Evolutionary conservation across 2,329 filamentous ascomycete genomes (phyloP).

Genomic region (Didymella sp.): DNA sequence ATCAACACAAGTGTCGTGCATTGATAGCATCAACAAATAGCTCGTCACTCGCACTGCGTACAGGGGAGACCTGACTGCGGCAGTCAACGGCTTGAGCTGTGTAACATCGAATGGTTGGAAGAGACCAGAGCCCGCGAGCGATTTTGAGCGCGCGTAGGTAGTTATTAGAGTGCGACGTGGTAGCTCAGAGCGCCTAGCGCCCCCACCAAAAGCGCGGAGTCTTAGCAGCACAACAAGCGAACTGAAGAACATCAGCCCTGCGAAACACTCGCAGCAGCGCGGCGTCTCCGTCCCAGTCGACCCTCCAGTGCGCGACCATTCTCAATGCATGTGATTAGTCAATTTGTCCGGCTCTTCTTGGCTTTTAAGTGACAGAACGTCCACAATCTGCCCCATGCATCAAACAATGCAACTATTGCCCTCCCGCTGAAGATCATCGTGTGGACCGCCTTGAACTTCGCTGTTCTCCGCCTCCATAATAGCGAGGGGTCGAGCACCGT

Average conservation of each 20-base stretch:
- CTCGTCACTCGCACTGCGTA: neutral
- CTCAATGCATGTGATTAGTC: slow-evolving; percentile 7
- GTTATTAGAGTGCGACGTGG: neutral
- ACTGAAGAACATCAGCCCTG: slow-evolving; percentile 13
- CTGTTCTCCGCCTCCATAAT: neutral
- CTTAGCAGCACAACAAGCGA: slow-evolving; percentile 2
- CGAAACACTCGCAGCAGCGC: slow-evolving; percentile 21
- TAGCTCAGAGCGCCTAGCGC: slow-evolving; percentile 7
- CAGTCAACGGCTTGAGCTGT: neutral
- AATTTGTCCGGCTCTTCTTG: neutral
- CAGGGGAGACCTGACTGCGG: neutral
- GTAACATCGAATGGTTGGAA: slow-evolving; percentile 1
- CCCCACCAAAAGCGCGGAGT: slow-evolving; percentile 10
- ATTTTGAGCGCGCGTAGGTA: neutral
- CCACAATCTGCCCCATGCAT: slow-evolving; percentile 19
- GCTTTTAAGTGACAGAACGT: slow-evolving; percentile 18
- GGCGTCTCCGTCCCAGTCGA: slow-evolving; percentile 16
- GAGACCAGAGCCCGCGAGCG: neutral
- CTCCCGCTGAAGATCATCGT: slow-evolving; percentile 9
- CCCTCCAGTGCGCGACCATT: slow-evolving; percentile 21
- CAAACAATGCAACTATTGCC: slow-evolving; percentile 8
- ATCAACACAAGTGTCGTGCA: neutral
- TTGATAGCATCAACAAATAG: neutral
- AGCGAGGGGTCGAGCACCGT: neutral
- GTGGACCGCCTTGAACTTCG: neutral